These are phyloP conservation scores for Metschnikowia dekortorum DNA, from an alignment of 805 yeast genomes.

Conservation along the genomic window DNA sequence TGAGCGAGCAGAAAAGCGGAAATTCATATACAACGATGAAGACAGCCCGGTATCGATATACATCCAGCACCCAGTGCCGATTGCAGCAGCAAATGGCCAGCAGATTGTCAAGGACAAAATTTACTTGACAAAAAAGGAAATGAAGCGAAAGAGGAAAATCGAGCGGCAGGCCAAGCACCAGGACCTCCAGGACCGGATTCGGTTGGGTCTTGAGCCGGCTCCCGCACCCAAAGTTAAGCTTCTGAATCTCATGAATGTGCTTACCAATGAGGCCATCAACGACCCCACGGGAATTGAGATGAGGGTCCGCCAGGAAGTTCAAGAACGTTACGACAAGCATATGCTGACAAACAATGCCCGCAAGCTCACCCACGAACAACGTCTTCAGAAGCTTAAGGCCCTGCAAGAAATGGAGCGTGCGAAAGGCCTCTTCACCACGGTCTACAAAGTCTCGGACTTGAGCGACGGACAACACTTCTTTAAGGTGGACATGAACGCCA, in stretches of 20 bases:
- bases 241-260: conserved; percentile 78
- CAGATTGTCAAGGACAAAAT: conserved; percentile 32
- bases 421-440: conserved; percentile 53
- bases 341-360: conserved; percentile 56
- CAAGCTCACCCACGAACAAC: conserved; percentile 55
- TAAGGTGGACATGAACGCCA: conserved; percentile 78
- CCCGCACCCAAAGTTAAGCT: conserved; percentile 87
- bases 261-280: conserved; percentile 76
- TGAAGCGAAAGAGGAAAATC: conserved; percentile 66
- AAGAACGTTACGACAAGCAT: conserved; percentile 57
- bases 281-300: conserved; percentile 88
- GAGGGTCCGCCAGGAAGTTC: conserved; percentile 64
- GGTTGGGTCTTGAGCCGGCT: conserved; percentile 78
- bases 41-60: conserved; percentile 57
- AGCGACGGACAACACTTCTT: conserved; percentile 63
- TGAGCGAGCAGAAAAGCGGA: conserved; percentile 17
- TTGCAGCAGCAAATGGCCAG: conserved; percentile 44
- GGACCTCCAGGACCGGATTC: conserved; percentile 72
- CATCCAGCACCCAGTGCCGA: conserved; percentile 77
- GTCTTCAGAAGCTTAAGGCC: conserved; percentile 43
- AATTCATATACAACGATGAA: conserved; percentile 33
- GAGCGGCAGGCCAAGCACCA: conserved; percentile 59
- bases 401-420: conserved; percentile 47
- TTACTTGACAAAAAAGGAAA: conserved; percentile 71
- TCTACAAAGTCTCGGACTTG: conserved; percentile 52